Percentiles rank a stretch among this genome's conserved stretches.
phyloP scores from a whole-genome alignment of 371 early-diverging fungal species.

The Rhizopus microsporus region DNA sequence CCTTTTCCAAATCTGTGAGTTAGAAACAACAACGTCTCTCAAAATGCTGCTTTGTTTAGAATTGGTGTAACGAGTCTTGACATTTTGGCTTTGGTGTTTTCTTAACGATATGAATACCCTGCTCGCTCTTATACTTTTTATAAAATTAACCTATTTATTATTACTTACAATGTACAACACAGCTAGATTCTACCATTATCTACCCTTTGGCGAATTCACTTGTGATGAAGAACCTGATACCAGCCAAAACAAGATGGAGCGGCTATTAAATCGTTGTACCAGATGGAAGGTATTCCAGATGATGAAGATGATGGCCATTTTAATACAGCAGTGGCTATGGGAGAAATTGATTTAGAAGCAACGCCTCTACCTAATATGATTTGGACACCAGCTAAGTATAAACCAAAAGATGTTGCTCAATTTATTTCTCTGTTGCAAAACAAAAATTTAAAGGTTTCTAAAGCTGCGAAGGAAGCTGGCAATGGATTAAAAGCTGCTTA shows the following conservation, averaged over 20 bases:
- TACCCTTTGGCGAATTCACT: conserved; percentile 20
- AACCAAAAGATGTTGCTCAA: conserved; percentile 15
- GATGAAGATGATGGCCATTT: conserved; percentile 13
- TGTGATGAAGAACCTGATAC: conserved; percentile 21
- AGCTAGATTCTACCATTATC: conserved; percentile 19
- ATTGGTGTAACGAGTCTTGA: conserved; percentile 14
- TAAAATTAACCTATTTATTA: conserved; percentile 21
- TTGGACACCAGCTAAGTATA: conserved; percentile 19
- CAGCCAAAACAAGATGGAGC: conserved; percentile 25
- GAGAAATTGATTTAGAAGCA: conserved; percentile 20
- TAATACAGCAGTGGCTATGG: conserved; percentile 20
- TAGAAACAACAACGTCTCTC: not conserved
- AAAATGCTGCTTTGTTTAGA: conserved; percentile 1
- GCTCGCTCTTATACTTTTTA: conserved; percentile 2
- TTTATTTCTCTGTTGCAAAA: conserved; percentile 23
- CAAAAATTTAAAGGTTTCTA: conserved; percentile 11
- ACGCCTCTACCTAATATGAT: conserved; percentile 21
- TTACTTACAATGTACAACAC: conserved; percentile 19
- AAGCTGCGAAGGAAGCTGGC: conserved; percentile 12
- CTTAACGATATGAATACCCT: conserved; percentile 19
- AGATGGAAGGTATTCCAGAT: conserved; percentile 19
- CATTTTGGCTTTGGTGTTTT: conserved; percentile 14
- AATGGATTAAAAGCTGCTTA: conserved; percentile 13
- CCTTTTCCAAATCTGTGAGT: conserved; percentile 18
- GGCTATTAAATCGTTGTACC: conserved; percentile 16